Evolutionary conservation across 1,284 basidiomycete genomes (phyloP).

Genomic region (Vanrija pseudolonga): DNA sequence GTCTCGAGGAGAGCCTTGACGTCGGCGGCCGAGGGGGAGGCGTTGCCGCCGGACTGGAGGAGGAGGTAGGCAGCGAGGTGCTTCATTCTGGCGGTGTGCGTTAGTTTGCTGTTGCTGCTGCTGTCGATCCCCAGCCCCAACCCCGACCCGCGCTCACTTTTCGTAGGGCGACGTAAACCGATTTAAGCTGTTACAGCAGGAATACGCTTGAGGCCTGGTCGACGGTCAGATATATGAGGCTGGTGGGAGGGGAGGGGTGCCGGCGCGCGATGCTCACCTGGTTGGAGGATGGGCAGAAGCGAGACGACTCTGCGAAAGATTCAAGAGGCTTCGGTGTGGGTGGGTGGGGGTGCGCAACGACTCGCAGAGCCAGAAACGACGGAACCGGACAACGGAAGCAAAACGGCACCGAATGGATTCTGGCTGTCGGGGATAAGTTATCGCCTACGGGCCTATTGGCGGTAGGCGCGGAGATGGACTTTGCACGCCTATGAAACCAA

Average conservation of each 20-base stretch:
- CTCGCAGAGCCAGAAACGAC: too few species aligned
- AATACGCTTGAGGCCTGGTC: conserved; percentile 38
- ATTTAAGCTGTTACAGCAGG: conserved; percentile 49
- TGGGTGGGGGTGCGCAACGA: neutral
- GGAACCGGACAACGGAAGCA: too few species aligned
- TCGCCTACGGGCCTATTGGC: too few species aligned
- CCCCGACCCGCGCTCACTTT: conserved; percentile 25
- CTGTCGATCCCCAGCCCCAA: neutral
- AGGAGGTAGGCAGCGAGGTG: conserved; percentile 97
- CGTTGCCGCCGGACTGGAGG: conserved; percentile 90
- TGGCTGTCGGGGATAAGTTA: too few species aligned
- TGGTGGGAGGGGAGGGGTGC: neutral
- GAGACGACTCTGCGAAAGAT: neutral
- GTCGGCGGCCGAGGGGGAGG: conserved; percentile 79
- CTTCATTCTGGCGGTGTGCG: conserved; percentile 62
- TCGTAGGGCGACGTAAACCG: conserved; percentile 42
- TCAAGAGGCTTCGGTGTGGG: neutral
- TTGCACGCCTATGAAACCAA: too few species aligned
- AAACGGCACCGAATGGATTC: too few species aligned
- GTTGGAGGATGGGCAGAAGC: conserved; percentile 3
- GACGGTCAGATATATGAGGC: neutral
- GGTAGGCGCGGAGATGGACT: too few species aligned
- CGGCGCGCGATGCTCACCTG: conserved; percentile 3
- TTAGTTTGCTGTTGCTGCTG: neutral
- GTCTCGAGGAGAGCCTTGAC: conserved; percentile 82